Evolutionary conservation across 805 yeast genomes (phyloP), one percentile per base, ranked within the genome.

Genomic region (Saccharomycopsis fodiens): DNA sequence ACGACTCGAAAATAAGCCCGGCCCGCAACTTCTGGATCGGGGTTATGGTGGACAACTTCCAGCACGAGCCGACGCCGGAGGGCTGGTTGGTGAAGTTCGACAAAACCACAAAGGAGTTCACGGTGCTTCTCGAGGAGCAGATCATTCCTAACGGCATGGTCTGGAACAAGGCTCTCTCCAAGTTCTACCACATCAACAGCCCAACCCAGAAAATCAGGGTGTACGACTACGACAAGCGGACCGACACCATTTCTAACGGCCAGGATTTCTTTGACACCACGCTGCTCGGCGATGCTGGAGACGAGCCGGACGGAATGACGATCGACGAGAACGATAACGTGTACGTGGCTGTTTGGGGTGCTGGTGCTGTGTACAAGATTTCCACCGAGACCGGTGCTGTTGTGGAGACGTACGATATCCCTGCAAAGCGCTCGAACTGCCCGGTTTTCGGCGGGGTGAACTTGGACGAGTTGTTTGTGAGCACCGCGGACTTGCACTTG

Each of bases 281-380:
- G 47, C 63, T 39, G 27, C 30, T 42, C 36, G 45, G 30, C 4
- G 54, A 54, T 0, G 52, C 54, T 42, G 61, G 56, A 3, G 75
- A 80, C 6, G 93, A 79, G 54, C 96, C 96, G 0, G 97, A 88
- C 60, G 97, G 97, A 17, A 70, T 83, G 52, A 67, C 79, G 21
- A 63, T 83, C 19, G 83, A 78, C 6, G 52, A 62, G 2, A 61
- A 68, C 29, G 80, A 77, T 6, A 68, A 73, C 43, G 57, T 88
- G 34, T 83, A 74, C 63, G 67, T 78, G 3, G 84, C 94, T 1
- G 74, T 84, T 10, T 87, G 82, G 76, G 71, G 79, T 22, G 71
- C 82, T 1, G 59, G 66, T 35, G 59, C 73, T 19, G 78, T 87
- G 7, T 69, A 79, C 39, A 76, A 79, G 54, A 69, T 75, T 50